Conservation (phyloP, 2,329 filamentous ascomycete genomes). For the Xylogone sp. region DNA sequence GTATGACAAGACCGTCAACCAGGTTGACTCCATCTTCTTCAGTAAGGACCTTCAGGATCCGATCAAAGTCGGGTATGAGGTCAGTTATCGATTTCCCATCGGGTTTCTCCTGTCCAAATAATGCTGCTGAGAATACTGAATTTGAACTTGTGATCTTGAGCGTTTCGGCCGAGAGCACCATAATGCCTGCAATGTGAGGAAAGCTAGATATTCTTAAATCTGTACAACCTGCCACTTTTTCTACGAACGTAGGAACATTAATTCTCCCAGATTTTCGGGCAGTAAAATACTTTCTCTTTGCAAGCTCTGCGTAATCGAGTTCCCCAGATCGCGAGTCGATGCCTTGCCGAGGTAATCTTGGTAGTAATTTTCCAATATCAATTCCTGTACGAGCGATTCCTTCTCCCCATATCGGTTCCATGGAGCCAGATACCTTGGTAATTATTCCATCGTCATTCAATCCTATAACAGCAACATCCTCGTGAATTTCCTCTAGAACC, state of each 20-base stretch:
- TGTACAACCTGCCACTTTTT: constrained; percentile 64
- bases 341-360: constrained; percentile 73
- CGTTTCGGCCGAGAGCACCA: constrained; percentile 78
- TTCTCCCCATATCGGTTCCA: constrained; percentile 81
- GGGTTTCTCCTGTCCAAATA: constrained; percentile 85
- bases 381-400: constrained; percentile 63
- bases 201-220: constrained; percentile 88
- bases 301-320: constrained; percentile 73
- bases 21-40: constrained; percentile 83
- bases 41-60: constrained; percentile 73
- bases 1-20: constrained; percentile 91
- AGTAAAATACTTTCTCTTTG: constrained; percentile 75
- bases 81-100: constrained; percentile 77
- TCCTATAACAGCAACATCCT: constrained; percentile 77
- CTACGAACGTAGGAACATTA: constrained; percentile 80
- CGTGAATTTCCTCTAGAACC: constrained; percentile 96
- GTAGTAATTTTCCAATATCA: constrained; percentile 75
- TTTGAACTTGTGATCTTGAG: constrained; percentile 89
- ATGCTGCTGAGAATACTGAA: constrained; percentile 84
- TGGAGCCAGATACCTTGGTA: constrained; percentile 67
- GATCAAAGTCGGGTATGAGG: constrained; percentile 83
- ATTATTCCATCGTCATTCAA: constrained; percentile 77
- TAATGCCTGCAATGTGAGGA: constrained; percentile 94
- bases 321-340: constrained; percentile 67
- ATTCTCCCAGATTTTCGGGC: constrained; percentile 73